Percentiles rank a stretch among this genome's conserved stretches.
phyloP scores from a whole-genome alignment of 2,329 filamentous ascomycete species.

The Colletotrichum phormii region DNA sequence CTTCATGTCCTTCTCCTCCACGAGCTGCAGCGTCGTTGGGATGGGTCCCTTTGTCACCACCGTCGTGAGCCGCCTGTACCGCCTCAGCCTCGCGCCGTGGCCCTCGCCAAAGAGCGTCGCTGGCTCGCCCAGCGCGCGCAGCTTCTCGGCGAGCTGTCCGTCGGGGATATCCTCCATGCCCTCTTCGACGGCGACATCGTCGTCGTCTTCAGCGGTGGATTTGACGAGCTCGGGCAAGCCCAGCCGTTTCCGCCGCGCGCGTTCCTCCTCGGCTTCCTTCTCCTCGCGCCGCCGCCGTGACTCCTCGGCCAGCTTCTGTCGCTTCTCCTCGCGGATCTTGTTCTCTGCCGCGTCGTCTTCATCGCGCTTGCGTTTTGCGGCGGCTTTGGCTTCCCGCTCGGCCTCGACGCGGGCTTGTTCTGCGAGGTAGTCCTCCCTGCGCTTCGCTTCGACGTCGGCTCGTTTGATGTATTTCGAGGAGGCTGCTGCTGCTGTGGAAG shows the following conservation, averaged over 20 bases:
- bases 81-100: conserved; percentile 74
- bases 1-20: conserved; percentile 91
- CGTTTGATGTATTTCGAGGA: conserved; percentile 85
- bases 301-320: conserved; percentile 83
- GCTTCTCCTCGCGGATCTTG: conserved; percentile 82
- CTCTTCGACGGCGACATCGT: conserved; percentile 56
- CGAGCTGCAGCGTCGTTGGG: conserved; percentile 82
- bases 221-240: conserved; percentile 80
- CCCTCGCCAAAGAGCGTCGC: conserved; percentile 83
- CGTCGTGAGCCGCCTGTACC: conserved; percentile 76
- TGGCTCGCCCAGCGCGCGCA: conserved; percentile 81
- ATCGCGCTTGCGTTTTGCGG: conserved; percentile 88
- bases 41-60: conserved; percentile 81
- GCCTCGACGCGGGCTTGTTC: conserved; percentile 82
- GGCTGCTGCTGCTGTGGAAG: conserved; percentile 44
- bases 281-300: conserved; percentile 76
- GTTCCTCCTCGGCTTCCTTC: conserved; percentile 79
- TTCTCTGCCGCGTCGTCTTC: conserved; percentile 83
- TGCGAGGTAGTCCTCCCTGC: conserved; percentile 81
- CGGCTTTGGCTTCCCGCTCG: conserved; percentile 75
- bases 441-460: conserved; percentile 85
- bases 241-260: conserved; percentile 77
- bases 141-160: conserved; percentile 73
- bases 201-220: conserved; percentile 53
- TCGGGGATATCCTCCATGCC: conserved; percentile 74